Evolutionary conservation across 306 rosid genomes (phyloP).

Genomic region (Erythrophleum fordii): DNA sequence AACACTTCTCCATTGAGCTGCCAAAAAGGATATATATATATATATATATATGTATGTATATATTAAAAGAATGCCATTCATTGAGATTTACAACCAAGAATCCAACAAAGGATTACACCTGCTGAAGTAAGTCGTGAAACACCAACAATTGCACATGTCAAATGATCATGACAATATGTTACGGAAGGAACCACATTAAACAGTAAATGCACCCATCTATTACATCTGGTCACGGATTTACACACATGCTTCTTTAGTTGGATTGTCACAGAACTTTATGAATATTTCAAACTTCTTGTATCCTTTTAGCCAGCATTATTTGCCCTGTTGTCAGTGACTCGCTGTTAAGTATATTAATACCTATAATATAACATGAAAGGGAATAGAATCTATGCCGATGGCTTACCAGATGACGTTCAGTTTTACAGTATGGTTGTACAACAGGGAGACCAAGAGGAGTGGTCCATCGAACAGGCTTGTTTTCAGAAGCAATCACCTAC

Average conservation of each 20-base stretch:
- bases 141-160: neutral
- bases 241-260: neutral
- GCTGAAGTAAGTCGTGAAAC: neutral
- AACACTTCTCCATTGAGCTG: neutral
- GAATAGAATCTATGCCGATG: constrained; percentile 8
- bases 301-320: constrained; percentile 2
- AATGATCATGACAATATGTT: neutral
- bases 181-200: neutral
- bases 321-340: neutral
- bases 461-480: constrained; percentile 84
- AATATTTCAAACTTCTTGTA: neutral
- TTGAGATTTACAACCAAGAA: neutral
- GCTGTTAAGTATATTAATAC: neutral
- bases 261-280: neutral
- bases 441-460: constrained; percentile 97
- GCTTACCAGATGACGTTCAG: constrained; percentile 80
- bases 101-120: neutral
- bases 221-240: neutral
- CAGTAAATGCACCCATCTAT: constrained; percentile 19
- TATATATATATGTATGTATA: neutral
- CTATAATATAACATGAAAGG: neutral
- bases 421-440: constrained; percentile 80
- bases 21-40: neutral
- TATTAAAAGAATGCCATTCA: neutral
- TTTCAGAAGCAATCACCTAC: constrained; percentile 75